Evolutionary conservation across 352 stramenopile species (phyloP).

Genomic region (Phytopythium chamaehyphon): DNA sequence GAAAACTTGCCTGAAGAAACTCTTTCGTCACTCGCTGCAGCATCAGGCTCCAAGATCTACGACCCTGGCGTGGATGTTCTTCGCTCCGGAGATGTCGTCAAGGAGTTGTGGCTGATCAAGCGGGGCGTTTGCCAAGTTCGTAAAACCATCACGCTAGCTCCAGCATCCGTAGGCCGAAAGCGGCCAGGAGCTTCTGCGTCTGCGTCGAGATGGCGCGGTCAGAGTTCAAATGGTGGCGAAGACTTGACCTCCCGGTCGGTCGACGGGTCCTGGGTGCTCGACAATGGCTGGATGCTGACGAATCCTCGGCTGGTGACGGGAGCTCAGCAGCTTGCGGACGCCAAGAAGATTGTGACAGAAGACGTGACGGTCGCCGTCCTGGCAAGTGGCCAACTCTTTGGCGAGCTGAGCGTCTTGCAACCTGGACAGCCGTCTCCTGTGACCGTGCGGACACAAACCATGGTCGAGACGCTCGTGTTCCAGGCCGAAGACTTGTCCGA

Average conservation of each 20-base stretch:
- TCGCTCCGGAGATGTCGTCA: slow-evolving; percentile 49
- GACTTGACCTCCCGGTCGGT: slow-evolving; percentile 23
- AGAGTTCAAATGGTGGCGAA: slow-evolving; percentile 10
- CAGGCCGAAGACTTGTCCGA: slow-evolving; percentile 41
- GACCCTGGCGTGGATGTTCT: slow-evolving; percentile 51
- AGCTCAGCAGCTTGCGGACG: slow-evolving; percentile 18
- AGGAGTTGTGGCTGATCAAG: slow-evolving; percentile 63
- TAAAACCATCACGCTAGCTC: slow-evolving; percentile 41
- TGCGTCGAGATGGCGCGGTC: background rate
- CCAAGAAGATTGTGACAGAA: slow-evolving; percentile 18
- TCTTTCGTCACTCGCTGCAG: slow-evolving; percentile 35
- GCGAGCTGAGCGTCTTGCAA: slow-evolving; percentile 66
- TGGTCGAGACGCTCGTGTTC: slow-evolving; percentile 63
- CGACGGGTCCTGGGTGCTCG: slow-evolving; percentile 73
- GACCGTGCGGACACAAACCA: slow-evolving; percentile 53
- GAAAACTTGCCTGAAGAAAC: slow-evolving; percentile 50
- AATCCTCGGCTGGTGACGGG: slow-evolving; percentile 64
- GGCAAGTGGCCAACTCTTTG: slow-evolving; percentile 67
- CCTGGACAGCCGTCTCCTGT: slow-evolving; percentile 59
- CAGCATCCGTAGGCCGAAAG: background rate
- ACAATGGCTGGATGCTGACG: slow-evolving; percentile 81
- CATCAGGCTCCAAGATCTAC: slow-evolving; percentile 46
- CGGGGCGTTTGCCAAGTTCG: slow-evolving; percentile 64
- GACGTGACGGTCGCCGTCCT: slow-evolving; percentile 58
- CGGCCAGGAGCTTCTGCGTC: background rate